These are phyloP conservation scores for Euphrasia arctica DNA, from an alignment of 305 asterid genomes.

Conservation along the genomic window DNA sequence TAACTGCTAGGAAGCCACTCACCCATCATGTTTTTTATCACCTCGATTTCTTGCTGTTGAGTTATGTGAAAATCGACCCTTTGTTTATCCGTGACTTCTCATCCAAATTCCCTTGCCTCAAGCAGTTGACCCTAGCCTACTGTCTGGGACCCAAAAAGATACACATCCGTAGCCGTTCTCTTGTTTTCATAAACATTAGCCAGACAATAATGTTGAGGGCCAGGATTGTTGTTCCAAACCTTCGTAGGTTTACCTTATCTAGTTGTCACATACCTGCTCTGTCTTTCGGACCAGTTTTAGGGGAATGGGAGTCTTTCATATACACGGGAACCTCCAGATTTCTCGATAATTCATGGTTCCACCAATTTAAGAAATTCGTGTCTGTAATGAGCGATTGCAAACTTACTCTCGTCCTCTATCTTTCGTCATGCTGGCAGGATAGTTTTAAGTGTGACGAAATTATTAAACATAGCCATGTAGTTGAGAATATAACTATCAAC, in stretches of 20 bases:
- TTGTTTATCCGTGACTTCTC: neutral
- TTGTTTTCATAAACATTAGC: constrained; percentile 2
- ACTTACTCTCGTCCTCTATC: neutral
- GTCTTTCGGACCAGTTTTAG: neutral
- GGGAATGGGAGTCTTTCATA: constrained; percentile 14
- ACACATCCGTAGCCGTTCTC: constrained; percentile 13
- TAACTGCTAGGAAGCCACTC: neutral
- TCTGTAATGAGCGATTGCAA: neutral
- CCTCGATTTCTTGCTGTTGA: neutral
- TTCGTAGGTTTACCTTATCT: neutral
- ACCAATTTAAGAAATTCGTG: neutral
- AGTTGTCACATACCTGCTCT: neutral
- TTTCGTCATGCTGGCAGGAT: neutral
- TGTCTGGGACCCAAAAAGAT: constrained; percentile 1
- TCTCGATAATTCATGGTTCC: neutral
- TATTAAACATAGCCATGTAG: neutral
- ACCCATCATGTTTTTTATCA: neutral
- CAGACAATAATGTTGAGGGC: constrained; percentile 5
- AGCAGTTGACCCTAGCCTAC: constrained; percentile 9
- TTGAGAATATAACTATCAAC: constrained; percentile 15
- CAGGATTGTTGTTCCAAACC: constrained; percentile 19
- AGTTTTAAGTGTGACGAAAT: neutral
- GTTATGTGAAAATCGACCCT: neutral
- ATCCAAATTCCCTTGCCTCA: constrained; percentile 23
- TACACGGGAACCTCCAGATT: too few species aligned